Evolutionary conservation across 2,329 filamentous ascomycete species (phyloP), one percentile per base, ranked within the genome.

Genomic region (Venturia carpophila): DNA sequence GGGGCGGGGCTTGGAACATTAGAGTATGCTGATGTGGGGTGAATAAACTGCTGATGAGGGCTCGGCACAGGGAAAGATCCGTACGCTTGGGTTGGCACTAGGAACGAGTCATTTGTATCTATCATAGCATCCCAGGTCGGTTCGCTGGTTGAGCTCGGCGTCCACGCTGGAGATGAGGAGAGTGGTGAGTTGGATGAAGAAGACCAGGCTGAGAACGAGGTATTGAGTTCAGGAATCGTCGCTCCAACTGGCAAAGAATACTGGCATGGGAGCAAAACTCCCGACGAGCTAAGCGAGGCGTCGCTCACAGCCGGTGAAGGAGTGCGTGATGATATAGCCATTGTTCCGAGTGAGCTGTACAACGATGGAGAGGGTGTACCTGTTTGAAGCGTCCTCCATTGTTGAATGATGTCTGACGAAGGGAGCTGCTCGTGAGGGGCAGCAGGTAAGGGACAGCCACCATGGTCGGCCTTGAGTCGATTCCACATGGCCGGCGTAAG

Each of bases 171-270:
- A n/a, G 52, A 58, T 37, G 52, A 58, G 15, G 21, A 58, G 13
- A 37, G 52, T 58, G 52, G 27, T 2, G 52, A 58, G 5, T 34
- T 24, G 9, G 52, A 34, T 9, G 52, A 34, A 9, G 52, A 58
- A 19, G 52, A 58, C 52, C 52, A 58, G 19, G 27, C 52, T 58
- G 27, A 37, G 10, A 58, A 58, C 27, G 52, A 58, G 34, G 52
- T 58, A 11, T 58, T 58, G 27, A 58, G 30, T 9, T 37, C 15
- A 2, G 52, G 52, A 37, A 58, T 58, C 7, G 52, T 17, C 19
- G 52, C 2, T 19, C 17, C 24, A n/a, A 24, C 11, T 19, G 52
- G 52, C 15, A 58, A 21, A n/a, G 52, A 58, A 13, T 58, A 58
- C 15, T 58, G 52, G 15, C 11, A 58, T 11, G 52, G 52, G 4